A percentile compares a stretch with the other conserved stretches of the same genome.
phyloP scores from a whole-genome alignment of 306 rosid genomes.

The Vigna angularis region DNA sequence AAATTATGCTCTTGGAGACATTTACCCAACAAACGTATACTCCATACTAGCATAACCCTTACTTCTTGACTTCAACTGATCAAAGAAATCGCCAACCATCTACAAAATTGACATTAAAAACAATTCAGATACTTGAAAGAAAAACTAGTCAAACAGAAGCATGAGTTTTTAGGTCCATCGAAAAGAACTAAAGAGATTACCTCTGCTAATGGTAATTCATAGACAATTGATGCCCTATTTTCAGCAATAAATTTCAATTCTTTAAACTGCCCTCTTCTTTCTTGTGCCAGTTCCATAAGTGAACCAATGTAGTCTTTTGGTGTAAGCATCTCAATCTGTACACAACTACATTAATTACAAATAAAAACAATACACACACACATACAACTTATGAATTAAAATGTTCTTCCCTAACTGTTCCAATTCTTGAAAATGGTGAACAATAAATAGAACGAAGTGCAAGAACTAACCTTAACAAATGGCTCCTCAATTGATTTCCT shows the following conservation, averaged over 20 bases:
- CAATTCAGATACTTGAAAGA: conserved; percentile 39
- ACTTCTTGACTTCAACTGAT: conserved; percentile 95
- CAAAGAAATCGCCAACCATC: conserved; percentile 94
- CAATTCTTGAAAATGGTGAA: conserved; percentile 37
- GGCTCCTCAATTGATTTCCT: conserved; percentile 89
- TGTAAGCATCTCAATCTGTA: conserved; percentile 89
- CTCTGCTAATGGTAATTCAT: conserved; percentile 89
- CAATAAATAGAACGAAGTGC: conserved; percentile 29
- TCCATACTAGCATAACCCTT: conserved; percentile 99
- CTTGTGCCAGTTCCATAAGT: conserved; percentile 94
- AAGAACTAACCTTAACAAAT: conserved; percentile 63
- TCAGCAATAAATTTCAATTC: conserved; percentile 93
- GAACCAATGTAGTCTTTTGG: conserved; percentile 93
- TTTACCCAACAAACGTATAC: conserved; percentile 76
- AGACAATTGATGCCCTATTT: conserved; percentile 77
- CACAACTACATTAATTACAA: conserved; percentile 35
- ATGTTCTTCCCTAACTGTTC: conserved; percentile 30
- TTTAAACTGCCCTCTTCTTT: conserved; percentile 88
- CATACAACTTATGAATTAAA: conserved; percentile 3
- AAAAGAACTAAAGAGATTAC: conserved; percentile 49
- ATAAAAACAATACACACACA: conserved; percentile 40
- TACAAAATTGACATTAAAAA: conserved; percentile 44
- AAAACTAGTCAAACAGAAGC: conserved; percentile 35
- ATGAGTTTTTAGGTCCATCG: conserved; percentile 21
- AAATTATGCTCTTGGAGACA: conserved; percentile 43